Evolutionary conservation across 1,284 basidiomycete genomes (phyloP).

Genomic region (Papiliotrema laurentii): DNA sequence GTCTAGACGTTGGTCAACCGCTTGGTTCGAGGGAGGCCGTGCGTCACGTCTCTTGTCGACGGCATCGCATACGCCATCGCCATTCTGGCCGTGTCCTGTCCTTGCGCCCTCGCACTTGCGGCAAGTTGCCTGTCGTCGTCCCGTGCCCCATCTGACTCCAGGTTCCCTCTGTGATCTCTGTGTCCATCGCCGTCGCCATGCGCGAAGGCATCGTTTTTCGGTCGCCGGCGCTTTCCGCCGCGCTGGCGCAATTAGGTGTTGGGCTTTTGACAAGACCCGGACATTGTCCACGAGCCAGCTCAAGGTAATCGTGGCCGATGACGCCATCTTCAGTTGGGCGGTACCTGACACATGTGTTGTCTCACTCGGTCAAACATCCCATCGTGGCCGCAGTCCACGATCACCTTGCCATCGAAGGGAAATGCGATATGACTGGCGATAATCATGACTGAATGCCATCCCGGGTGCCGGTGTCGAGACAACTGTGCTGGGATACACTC

Average conservation of each 20-base stretch:
- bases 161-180: slow-evolving; percentile 23
- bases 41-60: slow-evolving; percentile 35
- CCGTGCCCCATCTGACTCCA: not conserved
- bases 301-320: not conserved
- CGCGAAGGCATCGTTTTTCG: slow-evolving; percentile 15
- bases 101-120: slow-evolving; percentile 47
- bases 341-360: not conserved
- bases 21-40: slow-evolving; percentile 32
- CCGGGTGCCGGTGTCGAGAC: not conserved
- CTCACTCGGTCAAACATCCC: not conserved
- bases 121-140: no score
- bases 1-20: slow-evolving; percentile 48
- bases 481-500: not conserved
- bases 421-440: not conserved
- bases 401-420: not conserved
- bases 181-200: slow-evolving; percentile 10
- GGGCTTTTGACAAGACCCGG: slow-evolving; percentile 54
- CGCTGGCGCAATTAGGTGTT: slow-evolving; percentile 39
- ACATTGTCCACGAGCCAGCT: slow-evolving; percentile 30
- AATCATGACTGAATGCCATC: not conserved
- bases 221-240: slow-evolving; percentile 33
- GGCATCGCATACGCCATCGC: slow-evolving; percentile 51
- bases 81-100: slow-evolving; percentile 52
- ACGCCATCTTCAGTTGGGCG: not conserved
- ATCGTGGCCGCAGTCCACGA: not conserved